Percentiles rank a stretch among this genome's conserved stretches.
Evolutionary conservation across 805 yeast species (phyloP).

Genomic region (Kodamaea fukazawae): DNA sequence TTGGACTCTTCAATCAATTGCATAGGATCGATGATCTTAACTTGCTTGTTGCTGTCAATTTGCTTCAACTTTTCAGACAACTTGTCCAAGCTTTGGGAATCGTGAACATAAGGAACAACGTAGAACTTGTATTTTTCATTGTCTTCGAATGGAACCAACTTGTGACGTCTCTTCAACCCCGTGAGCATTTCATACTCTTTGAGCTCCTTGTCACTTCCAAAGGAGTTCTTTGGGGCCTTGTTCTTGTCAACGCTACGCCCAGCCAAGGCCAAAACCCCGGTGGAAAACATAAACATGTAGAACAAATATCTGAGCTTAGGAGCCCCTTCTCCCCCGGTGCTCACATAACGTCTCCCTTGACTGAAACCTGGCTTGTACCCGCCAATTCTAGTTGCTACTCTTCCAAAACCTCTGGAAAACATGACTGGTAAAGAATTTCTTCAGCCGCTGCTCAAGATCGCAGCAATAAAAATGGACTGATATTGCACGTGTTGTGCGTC

Average conservation of each 20-base stretch:
- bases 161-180: constrained; percentile 50
- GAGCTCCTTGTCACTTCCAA: constrained; percentile 47
- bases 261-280: constrained; percentile 30
- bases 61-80: constrained; percentile 15
- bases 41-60: constrained; percentile 16
- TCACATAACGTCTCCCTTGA: constrained; percentile 5
- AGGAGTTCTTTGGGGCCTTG: constrained; percentile 34
- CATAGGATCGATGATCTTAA: constrained; percentile 50
- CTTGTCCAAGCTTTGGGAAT: constrained; percentile 17
- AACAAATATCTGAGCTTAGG: constrained; percentile 38
- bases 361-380: neutral
- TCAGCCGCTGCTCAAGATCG: too few relatives aligned
- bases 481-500: neutral
- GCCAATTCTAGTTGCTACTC: neutral
- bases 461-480: too few relatives aligned
- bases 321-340: constrained; percentile 6
- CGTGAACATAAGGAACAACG: constrained; percentile 34
- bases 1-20: constrained; percentile 48
- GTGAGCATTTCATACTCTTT: constrained; percentile 45
- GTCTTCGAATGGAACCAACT: constrained; percentile 37
- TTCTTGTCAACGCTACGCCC: constrained; percentile 30
- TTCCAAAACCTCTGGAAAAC: constrained; percentile 3
- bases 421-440: too few relatives aligned
- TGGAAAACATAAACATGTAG: constrained; percentile 33
- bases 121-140: constrained; percentile 42